Conservation (phyloP, 305 asterid species). For the Rubia tinctorum region DNA sequence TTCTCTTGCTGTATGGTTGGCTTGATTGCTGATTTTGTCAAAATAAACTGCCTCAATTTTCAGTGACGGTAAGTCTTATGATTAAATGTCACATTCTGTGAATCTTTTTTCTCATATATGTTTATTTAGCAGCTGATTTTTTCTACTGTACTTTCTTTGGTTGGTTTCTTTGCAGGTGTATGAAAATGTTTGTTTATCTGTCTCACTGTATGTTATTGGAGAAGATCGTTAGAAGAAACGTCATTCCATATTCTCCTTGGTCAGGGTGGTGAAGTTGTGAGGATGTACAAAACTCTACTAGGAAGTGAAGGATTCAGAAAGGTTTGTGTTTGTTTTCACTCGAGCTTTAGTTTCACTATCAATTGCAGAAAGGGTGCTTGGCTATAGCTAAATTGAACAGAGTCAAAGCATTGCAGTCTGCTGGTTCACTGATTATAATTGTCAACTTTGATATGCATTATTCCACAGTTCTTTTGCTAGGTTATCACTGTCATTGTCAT, state of each 20-base stretch:
- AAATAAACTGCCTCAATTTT: slow-evolving; percentile 22
- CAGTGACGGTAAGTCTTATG: slow-evolving; percentile 67
- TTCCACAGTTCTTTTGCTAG: no score
- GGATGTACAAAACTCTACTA: slow-evolving; percentile 94
- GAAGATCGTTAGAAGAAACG: slow-evolving; percentile 1
- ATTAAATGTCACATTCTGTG: background rate
- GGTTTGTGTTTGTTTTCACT: slow-evolving; percentile 27
- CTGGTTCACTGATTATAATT: no score
- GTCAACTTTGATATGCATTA: no score
- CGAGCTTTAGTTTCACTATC: no score
- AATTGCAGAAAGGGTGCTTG: no score
- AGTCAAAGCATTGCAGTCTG: no score
- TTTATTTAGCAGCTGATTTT: background rate
- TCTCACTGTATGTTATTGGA: slow-evolving; percentile 7
- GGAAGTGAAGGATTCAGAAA: slow-evolving; percentile 84
- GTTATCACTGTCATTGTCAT: no score
- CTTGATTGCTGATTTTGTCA: slow-evolving; percentile 24
- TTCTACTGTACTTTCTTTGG: slow-evolving; percentile 13
- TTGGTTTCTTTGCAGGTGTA: slow-evolving; percentile 50
- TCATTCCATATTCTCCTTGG: slow-evolving; percentile 15
- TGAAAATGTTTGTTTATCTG: slow-evolving; percentile 47
- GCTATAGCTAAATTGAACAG: no score
- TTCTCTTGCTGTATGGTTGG: slow-evolving; percentile 24
- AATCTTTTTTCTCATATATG: background rate
- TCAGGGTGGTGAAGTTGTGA: slow-evolving; percentile 97